Evolutionary conservation across 345 rosid genomes (phyloP).

Genomic region (Eucalyptus virginea): DNA sequence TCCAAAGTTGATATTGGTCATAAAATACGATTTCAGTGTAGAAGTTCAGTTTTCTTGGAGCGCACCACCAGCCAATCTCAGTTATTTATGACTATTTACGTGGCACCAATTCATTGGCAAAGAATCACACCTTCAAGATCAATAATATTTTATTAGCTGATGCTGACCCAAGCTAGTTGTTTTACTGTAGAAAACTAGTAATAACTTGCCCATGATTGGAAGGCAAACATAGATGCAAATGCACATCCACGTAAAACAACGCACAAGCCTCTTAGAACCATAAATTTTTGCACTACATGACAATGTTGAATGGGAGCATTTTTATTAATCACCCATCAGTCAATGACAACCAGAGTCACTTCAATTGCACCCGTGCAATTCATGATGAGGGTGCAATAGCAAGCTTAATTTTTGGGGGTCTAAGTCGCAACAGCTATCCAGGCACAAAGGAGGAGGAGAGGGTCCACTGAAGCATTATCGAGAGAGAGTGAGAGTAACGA

Average conservation of each 20-base stretch:
- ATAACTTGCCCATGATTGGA: background rate
- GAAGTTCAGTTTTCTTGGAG: background rate
- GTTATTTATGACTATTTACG: background rate
- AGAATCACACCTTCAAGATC: background rate
- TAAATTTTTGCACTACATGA: background rate
- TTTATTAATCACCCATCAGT: background rate
- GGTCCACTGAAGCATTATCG: background rate
- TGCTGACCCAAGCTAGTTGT: background rate
- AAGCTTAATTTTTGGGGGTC: constrained; percentile 3
- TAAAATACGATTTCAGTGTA: background rate
- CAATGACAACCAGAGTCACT: background rate
- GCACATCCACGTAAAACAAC: background rate
- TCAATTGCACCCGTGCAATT: background rate
- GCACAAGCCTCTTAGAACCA: background rate
- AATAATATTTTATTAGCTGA: background rate
- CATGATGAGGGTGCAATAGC: background rate
- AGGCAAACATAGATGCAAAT: background rate
- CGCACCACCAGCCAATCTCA: background rate
- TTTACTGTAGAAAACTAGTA: background rate
- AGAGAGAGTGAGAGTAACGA: background rate
- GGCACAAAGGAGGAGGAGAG: background rate
- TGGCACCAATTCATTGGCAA: background rate
- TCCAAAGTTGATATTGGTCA: background rate
- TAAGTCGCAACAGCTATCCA: background rate
- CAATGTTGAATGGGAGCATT: background rate